Base-by-base conservation (phyloP, 2,329 filamentous ascomycete genomes). In the Curvularia eragrostidis region DNA sequence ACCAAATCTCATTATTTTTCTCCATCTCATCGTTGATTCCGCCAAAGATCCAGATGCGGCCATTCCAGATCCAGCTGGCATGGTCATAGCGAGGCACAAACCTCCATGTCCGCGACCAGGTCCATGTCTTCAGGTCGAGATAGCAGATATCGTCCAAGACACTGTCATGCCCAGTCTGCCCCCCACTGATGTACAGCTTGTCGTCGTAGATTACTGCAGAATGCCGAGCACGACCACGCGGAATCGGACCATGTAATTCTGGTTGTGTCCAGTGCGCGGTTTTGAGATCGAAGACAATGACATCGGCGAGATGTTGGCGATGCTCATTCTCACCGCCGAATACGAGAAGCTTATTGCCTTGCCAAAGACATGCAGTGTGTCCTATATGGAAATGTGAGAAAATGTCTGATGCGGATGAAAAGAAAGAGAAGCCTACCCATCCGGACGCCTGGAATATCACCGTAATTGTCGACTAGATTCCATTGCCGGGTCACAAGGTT, bases 311-410 rank as follows among this genome's bases (percentile, higher is more conserved):
- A 75, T 97, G 97, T 56, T 93, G 93, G 65, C 93, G 87, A 73
- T 98, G 95, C 76, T 99, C 95, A 77, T 99, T 99, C 80, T 99
- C 95, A 64, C 95, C 95, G 55, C 95, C 95, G 73, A 97, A 99
- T 1, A 99, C 93, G 2, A 99, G 84, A n/a, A 99, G 83, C 77
- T 98, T 98, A 77, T 94, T 90, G 60, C 91, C 93, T 78, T 96
- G 87, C 81, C 97, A 97, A 0, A 99, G 83, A 32, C 91, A 97
- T 26, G 95, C 93, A 43, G 95, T 98, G 74, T 99, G 95, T 30
- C 93, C 92, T 96, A 69, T 10, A 24, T 39, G 7, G 32, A 13
- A 9, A 34, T 54, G 72, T 70, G 28, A 70, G 61, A 46, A 2
- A 19, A 36, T 13, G 12, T 23, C 3, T 43, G 13, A 3, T 12